Base-by-base conservation (phyloP, 176 grass and related monocot species). In the Poa annua region DNA sequence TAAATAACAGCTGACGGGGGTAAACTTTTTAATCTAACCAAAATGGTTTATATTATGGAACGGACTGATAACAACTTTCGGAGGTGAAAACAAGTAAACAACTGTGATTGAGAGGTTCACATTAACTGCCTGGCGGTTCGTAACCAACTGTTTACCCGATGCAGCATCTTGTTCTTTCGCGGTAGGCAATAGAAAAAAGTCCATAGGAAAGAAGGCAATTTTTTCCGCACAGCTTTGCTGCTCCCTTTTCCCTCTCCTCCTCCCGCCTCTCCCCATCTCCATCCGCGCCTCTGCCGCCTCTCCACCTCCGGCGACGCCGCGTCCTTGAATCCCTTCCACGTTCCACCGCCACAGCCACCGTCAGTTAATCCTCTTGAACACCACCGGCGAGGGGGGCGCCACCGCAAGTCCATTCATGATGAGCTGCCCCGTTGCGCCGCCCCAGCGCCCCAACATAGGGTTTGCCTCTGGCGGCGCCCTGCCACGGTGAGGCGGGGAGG, bases 381-480 rank as follows among this genome's bases (percentile, higher is more conserved):
- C 10, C 66, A 4, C 24, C 26, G 71, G 42, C 35, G 34, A 80
- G 10, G 68, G 68, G 33, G 17, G 29, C 26, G 75, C 20, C 4
- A 25, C 53, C 21, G 2, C 8, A 32, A 19, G 24, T 42, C 38
- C 35, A 38, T 65, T 21, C 51, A 69, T 79, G 80, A 5, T 17
- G 44, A 74, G 44, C 13, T 33, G 15, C 6, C 2, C 48, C 12
- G 59, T 22, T 24, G 68, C 68, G 67, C 59, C 41, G 41, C 69
- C 32, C 65, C 32, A 7, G 41, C 39, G 22, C 36, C n/a, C 53
- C 60, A 6, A 76, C 32, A 50, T 90, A 87, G 85, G 85, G 85
- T 90, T 90, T 75, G 76, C 42, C 72, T 20, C 67, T 20, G 33
- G 84, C 75, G 61, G 21, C 20, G 50, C 42, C 80, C 51, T 66